These are phyloP conservation scores for Volvox africanus DNA, from an alignment of 139 green algal genomes.

Conservation along the genomic window DNA sequence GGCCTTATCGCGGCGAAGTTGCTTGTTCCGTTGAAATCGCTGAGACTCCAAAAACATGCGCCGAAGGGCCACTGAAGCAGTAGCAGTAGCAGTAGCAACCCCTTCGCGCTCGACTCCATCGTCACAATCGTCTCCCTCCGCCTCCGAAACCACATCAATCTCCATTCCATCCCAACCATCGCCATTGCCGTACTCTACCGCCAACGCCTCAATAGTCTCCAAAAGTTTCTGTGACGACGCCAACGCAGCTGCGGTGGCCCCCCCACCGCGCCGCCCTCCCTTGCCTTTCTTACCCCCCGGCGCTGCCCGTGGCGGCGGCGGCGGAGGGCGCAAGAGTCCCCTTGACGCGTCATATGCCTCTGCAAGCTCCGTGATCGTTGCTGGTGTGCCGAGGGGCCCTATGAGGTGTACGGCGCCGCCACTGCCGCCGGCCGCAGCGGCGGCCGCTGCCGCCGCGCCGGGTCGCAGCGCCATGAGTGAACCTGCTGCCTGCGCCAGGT, in stretches of 20 bases:
- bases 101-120: neutral
- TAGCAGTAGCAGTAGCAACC: neutral
- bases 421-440: neutral
- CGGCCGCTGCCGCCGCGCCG: neutral
- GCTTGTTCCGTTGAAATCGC: conserved; percentile 33
- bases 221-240: conserved; percentile 24
- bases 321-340: conserved; percentile 70
- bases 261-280: neutral
- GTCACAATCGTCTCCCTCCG: neutral
- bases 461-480: conserved; percentile 22
- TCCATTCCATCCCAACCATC: neutral
- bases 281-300: neutral
- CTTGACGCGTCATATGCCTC: conserved; percentile 54
- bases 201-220: neutral
- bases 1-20: conserved; percentile 51
- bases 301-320: conserved; percentile 38
- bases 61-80: conserved; percentile 11
- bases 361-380: conserved; percentile 62
- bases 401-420: conserved; percentile 18
- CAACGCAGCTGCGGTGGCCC: neutral
- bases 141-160: neutral
- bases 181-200: neutral
- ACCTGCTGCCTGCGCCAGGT: conserved; percentile 56
- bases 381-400: conserved; percentile 43
- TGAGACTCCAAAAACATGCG: conserved; percentile 20